These are phyloP conservation scores for Apophysomyces variabilis DNA, from an alignment of 371 early-diverging fungal species.

Conservation along the genomic window DNA sequence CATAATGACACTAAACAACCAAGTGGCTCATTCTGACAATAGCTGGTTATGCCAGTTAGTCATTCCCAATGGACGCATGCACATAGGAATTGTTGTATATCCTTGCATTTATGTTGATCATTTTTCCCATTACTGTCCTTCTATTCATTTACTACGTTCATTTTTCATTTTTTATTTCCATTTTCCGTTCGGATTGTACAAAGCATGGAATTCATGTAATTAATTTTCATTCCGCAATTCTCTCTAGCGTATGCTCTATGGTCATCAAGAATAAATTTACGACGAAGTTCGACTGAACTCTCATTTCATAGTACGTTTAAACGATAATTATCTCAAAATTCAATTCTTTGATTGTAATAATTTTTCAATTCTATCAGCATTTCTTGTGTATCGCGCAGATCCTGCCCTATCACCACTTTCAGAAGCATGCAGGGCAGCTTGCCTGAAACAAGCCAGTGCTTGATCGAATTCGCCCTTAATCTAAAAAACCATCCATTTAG, in stretches of 20 bases:
- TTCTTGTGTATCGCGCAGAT: constrained; percentile 29
- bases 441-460: constrained; percentile 44
- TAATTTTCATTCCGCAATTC: not conserved
- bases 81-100: not conserved
- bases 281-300: no score
- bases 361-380: constrained; percentile 32
- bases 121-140: constrained; percentile 4
- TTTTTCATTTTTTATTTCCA: not conserved
- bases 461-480: constrained; percentile 42
- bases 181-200: not conserved
- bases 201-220: not conserved
- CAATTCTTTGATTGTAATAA: not conserved
- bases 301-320: not conserved
- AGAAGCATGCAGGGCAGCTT: constrained; percentile 42
- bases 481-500: constrained; percentile 11
- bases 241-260: constrained; percentile 3
- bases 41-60: not conserved
- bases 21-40: constrained; percentile 15
- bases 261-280: not conserved
- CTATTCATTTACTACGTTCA: not conserved
- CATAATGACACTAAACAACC: constrained; percentile 24
- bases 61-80: not conserved
- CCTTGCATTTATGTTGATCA: not conserved
- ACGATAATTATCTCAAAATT: not conserved
- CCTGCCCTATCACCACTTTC: constrained; percentile 35